A percentile compares a stretch with the other conserved stretches of the same genome.
These are phyloP conservation scores for Gaeumannomyces sp. DNA, from an alignment of 2,329 filamentous ascomycete species.

Conservation along the genomic window DNA sequence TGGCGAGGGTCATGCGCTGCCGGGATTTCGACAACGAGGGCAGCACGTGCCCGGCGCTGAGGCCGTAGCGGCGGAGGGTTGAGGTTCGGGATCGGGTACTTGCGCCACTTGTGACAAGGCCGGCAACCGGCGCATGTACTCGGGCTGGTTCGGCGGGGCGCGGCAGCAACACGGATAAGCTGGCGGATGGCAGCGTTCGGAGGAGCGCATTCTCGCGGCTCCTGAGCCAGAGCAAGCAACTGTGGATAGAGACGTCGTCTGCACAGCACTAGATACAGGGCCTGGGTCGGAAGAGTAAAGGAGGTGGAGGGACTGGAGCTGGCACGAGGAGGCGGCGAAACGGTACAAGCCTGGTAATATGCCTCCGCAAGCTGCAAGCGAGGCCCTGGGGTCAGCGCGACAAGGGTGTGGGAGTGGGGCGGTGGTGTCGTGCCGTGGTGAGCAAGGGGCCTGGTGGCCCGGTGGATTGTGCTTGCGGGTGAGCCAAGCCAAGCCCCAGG, in stretches of 20 bases:
- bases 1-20: background rate
- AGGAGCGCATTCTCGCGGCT: constrained; percentile 2
- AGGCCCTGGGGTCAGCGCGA: constrained; percentile 3
- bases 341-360: constrained; percentile 9
- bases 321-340: constrained; percentile 3
- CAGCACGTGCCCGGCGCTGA: background rate
- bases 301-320: background rate
- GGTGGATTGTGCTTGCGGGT: constrained; percentile 1
- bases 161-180: background rate
- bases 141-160: background rate
- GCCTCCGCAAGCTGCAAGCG: constrained; percentile 6
- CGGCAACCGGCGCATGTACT: background rate
- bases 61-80: background rate
- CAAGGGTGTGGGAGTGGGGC: constrained; percentile 6
- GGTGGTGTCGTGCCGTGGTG: constrained; percentile 1
- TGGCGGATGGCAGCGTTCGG: background rate
- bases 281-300: background rate
- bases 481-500: background rate
- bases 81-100: background rate
- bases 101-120: background rate
- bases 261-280: background rate
- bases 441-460: background rate
- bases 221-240: background rate
- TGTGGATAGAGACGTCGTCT: background rate
- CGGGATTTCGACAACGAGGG: background rate